Base-by-base conservation (phyloP, 1,284 basidiomycete species). In the Apiotrichum laibachii region DNA sequence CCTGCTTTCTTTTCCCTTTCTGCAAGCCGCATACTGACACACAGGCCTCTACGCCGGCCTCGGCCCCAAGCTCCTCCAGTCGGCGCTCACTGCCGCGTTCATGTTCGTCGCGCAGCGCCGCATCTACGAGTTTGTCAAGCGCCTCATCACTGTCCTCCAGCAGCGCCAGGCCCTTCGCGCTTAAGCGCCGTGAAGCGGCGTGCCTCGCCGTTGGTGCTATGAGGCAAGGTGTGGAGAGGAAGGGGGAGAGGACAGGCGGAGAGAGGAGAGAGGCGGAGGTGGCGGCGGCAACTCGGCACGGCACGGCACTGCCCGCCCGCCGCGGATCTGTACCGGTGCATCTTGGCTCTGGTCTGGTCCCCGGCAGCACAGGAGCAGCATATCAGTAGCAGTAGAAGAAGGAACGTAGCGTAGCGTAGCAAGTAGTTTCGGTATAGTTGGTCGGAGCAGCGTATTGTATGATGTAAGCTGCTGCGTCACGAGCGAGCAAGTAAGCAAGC, bases 31-130 rank as follows among this genome's bases (percentile, higher is more conserved):
- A n/a, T 26, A 5, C 37, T 26, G 50, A 21, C 48, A 2, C 18
- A 2, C 79, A 66, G 92, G 92, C 1, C 77, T 95, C 15, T 96
- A 94, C 81, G 88, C 85, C 68, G 92, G 92, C 6, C 83, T 92
- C 42, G 82, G 84, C 22, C 89, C 86, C 72, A 95, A 96, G 78
- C 85, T 97, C 13, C 66, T 88, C 8, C 93, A 96, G 78, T 92
- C 89, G 59, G 90, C 95, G 13, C 81, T 94, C 47, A 93, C 90
- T 7, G 92, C 92, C 16, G 90, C 90, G 13, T 90, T 95, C 68
- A 81, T 95, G 64, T 95, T 95, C 69, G 88, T 86, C 18, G 85
- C 87, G 11, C 91, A 94, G 76, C 83, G 86, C 66, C 82, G 90
- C 62, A 77, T 81, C 57, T 81, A 77, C 66, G 79, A 80, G 61